A percentile compares a stretch with the other conserved stretches of the same genome.
These are phyloP conservation scores for Leavenworthia alabamica DNA, from an alignment of 345 rosid species.

Conservation along the genomic window DNA sequence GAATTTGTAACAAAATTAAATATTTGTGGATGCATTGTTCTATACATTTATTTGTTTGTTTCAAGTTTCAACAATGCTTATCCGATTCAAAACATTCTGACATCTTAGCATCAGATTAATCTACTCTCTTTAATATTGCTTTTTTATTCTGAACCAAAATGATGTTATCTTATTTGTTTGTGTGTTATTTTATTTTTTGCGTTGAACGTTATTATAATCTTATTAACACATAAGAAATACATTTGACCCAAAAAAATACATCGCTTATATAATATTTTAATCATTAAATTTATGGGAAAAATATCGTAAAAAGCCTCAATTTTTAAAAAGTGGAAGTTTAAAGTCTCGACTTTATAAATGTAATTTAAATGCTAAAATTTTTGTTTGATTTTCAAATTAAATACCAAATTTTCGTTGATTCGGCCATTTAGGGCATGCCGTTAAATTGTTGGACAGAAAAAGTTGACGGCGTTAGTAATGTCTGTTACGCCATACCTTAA, in stretches of 20 bases:
- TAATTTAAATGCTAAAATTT: too few species aligned
- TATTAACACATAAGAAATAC: background rate
- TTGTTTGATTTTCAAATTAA: too few species aligned
- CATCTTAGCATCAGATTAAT: background rate
- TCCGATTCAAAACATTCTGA: background rate
- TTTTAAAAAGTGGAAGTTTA: too few species aligned
- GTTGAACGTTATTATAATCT: background rate
- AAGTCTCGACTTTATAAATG: too few species aligned
- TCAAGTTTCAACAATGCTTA: constrained; percentile 12
- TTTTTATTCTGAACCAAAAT: background rate
- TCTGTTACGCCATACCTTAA: too few species aligned
- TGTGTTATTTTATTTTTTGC: background rate
- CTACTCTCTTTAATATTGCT: background rate
- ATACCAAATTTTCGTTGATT: too few species aligned
- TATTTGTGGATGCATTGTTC: constrained; percentile 1
- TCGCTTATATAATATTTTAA: background rate
- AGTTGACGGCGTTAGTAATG: too few species aligned
- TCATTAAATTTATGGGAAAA: too few species aligned
- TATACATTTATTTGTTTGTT: constrained; percentile 11
- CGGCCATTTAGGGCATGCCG: too few species aligned
- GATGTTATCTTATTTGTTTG: background rate
- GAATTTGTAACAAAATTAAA: constrained; percentile 16
- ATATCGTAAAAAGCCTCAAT: too few species aligned
- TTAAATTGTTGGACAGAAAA: too few species aligned
- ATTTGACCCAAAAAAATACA: background rate